These are phyloP conservation scores for Rubia peregrina DNA, from an alignment of 305 asterid species.

Conservation along the genomic window DNA sequence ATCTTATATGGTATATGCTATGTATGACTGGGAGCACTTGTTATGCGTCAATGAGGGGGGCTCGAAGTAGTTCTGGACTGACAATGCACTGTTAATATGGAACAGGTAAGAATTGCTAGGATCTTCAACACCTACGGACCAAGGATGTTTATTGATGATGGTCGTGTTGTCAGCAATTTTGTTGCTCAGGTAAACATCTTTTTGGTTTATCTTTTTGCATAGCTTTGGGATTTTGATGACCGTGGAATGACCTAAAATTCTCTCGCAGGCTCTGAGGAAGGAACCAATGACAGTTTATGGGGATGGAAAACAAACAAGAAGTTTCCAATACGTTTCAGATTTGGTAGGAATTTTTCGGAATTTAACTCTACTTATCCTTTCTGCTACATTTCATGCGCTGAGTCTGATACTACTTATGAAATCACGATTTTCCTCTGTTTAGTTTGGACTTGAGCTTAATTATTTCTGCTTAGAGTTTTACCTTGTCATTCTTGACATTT, in stretches of 20 bases:
- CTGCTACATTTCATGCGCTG: constrained; percentile 3
- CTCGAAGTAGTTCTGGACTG: not conserved
- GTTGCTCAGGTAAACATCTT: constrained; percentile 77
- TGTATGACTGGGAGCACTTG: not conserved
- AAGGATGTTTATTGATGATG: constrained; percentile 95
- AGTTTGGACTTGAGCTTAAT: not conserved
- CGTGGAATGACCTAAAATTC: constrained; percentile 2
- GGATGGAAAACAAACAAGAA: constrained; percentile 94
- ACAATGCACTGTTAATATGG: constrained; percentile 3
- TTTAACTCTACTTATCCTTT: not conserved
- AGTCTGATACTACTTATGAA: not conserved
- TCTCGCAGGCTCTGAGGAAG: constrained; percentile 82
- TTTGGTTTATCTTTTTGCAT: not conserved
- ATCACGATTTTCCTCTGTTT: not conserved
- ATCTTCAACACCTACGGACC: constrained; percentile 96
- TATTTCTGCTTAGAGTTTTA: not conserved
- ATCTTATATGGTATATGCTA: not conserved
- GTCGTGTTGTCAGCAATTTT: constrained; percentile 96
- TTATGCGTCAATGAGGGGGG: not conserved
- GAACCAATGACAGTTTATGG: constrained; percentile 91
- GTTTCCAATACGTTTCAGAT: constrained; percentile 93
- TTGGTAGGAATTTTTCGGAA: constrained; percentile 41
- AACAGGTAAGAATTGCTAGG: constrained; percentile 92
- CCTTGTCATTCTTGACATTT: not conserved
- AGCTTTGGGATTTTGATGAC: not conserved